Evolutionary conservation across 176 grass and related monocot species (phyloP).

Genomic region (Cenchrus americanus): DNA sequence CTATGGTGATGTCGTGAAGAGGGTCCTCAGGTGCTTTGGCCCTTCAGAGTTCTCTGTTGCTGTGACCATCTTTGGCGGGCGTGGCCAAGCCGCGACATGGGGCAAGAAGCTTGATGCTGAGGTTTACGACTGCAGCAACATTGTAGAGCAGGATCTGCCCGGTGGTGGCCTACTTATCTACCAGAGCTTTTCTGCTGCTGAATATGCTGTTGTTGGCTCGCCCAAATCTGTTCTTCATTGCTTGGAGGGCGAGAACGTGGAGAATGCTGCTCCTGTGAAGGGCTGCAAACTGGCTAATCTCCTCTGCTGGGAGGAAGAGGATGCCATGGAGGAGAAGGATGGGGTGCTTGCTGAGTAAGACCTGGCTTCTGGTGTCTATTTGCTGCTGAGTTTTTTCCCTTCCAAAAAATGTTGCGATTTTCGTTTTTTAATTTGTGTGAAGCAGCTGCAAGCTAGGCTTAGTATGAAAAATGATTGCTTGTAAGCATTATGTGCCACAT

Average conservation of each 20-base stretch:
- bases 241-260: slow-evolving; percentile 39
- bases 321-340: slow-evolving; percentile 41
- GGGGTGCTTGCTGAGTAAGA: slow-evolving; percentile 33
- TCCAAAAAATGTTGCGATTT: neutral
- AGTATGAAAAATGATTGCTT: neutral
- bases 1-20: slow-evolving; percentile 56
- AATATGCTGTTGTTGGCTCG: neutral
- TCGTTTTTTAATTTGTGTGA: slow-evolving; percentile 60
- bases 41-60: slow-evolving; percentile 74
- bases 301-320: slow-evolving; percentile 41
- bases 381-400: slow-evolving; percentile 13
- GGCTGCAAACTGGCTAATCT: slow-evolving; percentile 44
- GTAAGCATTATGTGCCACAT: slow-evolving; percentile 32
- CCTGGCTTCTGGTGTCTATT: slow-evolving; percentile 35
- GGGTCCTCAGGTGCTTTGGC: slow-evolving; percentile 64
- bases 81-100: slow-evolving; percentile 40
- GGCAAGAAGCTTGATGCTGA: slow-evolving; percentile 49
- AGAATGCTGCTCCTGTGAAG: slow-evolving; percentile 33
- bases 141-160: slow-evolving; percentile 56
- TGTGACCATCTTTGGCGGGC: slow-evolving; percentile 66
- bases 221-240: slow-evolving; percentile 61
- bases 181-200: slow-evolving; percentile 55
- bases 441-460: slow-evolving; percentile 76
- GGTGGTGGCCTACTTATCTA: slow-evolving; percentile 54
- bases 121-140: slow-evolving; percentile 52